phyloP scores from a whole-genome alignment of 495 filamentous ascomycete species.

The Lentithecium fluviatile region DNA sequence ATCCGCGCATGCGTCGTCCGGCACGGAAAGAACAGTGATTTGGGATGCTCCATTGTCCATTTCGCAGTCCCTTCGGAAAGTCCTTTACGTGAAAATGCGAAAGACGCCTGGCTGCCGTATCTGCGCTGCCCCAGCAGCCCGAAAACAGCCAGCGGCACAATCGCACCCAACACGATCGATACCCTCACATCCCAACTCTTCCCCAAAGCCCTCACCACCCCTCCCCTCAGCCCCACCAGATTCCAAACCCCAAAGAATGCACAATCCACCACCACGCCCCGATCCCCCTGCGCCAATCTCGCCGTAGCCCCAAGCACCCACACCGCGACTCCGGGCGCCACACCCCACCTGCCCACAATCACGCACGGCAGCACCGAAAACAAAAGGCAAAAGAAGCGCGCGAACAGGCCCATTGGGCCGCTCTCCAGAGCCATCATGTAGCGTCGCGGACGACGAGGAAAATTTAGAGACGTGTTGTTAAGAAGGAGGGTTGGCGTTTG shows the following conservation, averaged over 20 bases:
- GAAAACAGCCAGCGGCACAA: not conserved
- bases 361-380: not conserved
- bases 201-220: not conserved
- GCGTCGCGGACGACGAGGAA: not conserved
- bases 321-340: not conserved
- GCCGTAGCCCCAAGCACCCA: not conserved
- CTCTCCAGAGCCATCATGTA: not conserved
- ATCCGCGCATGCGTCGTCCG: slow-evolving; percentile 60
- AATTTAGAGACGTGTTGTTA: too few relatives aligned
- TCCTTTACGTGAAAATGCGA: not conserved
- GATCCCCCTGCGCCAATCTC: not conserved
- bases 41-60: slow-evolving; percentile 1
- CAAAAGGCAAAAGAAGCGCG: not conserved
- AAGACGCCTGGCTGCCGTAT: not conserved
- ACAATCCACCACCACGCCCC: slow-evolving; percentile 2
- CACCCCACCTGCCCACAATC: not conserved
- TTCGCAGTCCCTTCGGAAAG: not conserved
- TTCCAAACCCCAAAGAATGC: slow-evolving; percentile 1
- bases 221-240: not conserved
- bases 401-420: not conserved
- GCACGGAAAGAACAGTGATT: slow-evolving; percentile 52
- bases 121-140: not conserved
- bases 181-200: not conserved
- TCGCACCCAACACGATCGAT: not conserved
- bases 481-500: too few relatives aligned